Base-by-base conservation (phyloP, 202 grass and related monocot genomes). In the Setaria viridis region DNA sequence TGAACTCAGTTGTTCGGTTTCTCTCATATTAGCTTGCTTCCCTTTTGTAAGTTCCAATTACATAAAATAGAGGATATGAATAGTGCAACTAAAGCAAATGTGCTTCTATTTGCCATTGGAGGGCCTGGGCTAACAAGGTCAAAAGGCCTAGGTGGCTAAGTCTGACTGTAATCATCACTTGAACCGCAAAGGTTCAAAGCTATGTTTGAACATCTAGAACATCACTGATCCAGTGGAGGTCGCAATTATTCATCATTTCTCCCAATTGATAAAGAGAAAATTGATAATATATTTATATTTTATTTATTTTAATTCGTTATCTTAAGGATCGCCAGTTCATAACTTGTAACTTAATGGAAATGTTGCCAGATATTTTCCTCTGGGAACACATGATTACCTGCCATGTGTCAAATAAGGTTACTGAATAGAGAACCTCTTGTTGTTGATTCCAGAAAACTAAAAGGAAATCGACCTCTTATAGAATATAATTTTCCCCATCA, bases 101-200 rank as follows among this genome's bases (percentile, higher is more conserved):
- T 29, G 33, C 5, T 68, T 67, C 56, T 29, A 12, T 50, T 63
- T 78, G 19, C 79, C 30, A 86, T 74, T 74, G 68, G 19, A 47
- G 17, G 62, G 46, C 25, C 42, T 64, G 42, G 74, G 34, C 2
- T 48, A 70, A 17, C 46, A 76, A 80, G 75, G 69, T 80, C 75
- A 80, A 80, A 87, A 87, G 64, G 84, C 21, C 74, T 70, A 13
- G 10, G 45, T 90, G 75, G 80, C 68, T 62, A 84, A 39, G 58
- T 76, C 46, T 87, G 34, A 71, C 63, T 72, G 45, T 65, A 73
- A 86, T 78, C 20, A 79, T 86, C 10, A 76, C 19, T 20, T 45
- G 67, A 30, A 87, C 62, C 47, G 16, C 47, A 57, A 84, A 64
- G 53, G 14, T 21, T 77, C 14, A 17, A 71, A 65, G 10, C 19